Evolutionary conservation across 805 yeast genomes (phyloP).

Genomic region (Ascoidea rubescens): DNA sequence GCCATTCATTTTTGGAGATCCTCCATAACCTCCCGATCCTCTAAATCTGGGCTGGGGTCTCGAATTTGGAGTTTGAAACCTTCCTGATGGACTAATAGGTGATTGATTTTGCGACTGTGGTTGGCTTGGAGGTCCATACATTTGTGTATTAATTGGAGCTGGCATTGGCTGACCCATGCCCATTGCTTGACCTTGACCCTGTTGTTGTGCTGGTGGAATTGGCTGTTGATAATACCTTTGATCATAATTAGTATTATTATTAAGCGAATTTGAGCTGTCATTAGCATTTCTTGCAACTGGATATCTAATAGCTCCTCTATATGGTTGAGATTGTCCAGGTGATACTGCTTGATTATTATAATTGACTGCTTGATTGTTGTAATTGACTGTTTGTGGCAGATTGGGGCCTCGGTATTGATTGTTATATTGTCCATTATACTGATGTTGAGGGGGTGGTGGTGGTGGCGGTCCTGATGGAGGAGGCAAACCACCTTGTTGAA

Average conservation of each 20-base stretch:
- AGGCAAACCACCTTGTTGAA: constrained; percentile 1
- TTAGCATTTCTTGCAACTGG: background rate
- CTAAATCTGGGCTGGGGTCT: constrained; percentile 1
- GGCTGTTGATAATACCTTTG: background rate
- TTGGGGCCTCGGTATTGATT: background rate
- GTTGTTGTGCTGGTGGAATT: background rate
- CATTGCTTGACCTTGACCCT: background rate
- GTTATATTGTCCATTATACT: background rate
- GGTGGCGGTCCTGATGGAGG: constrained; percentile 7
- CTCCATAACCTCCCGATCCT: background rate
- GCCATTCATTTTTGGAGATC: background rate
- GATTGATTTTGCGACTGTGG: background rate
- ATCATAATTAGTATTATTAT: too few species aligned
- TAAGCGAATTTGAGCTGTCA: too few species aligned
- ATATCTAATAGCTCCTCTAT: background rate
- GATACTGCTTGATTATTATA: background rate
- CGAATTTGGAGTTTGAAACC: constrained; percentile 5
- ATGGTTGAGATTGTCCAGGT: background rate
- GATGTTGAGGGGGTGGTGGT: constrained; percentile 4
- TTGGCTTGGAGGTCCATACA: constrained; percentile 4
- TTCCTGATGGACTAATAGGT: constrained; percentile 7
- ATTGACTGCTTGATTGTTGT: constrained; percentile 2
- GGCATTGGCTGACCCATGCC: background rate
- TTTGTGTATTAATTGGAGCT: constrained; percentile 4
- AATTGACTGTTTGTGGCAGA: constrained; percentile 3